Percentiles rank a stretch among this genome's conserved stretches.
Conservation (phyloP, 345 rosid genomes). For the Populus tremula region DNA sequence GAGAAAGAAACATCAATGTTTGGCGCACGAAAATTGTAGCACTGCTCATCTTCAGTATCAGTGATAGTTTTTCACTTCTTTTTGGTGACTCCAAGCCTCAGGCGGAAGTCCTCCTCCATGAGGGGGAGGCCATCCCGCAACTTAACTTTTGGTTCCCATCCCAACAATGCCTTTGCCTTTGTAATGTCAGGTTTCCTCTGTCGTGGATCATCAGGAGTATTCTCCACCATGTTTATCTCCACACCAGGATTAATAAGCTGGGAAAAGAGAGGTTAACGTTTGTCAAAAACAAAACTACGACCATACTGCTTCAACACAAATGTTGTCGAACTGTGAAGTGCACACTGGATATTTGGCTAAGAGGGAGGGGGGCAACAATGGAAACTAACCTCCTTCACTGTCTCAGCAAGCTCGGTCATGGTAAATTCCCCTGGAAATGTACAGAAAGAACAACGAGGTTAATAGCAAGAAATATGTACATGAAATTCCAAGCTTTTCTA, state of each 20-base stretch:
- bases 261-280: not conserved
- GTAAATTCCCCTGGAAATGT: slow-evolving; percentile 71
- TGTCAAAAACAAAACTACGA: not conserved
- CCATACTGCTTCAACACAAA: not conserved
- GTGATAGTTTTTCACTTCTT: slow-evolving; percentile 24
- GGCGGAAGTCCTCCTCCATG: slow-evolving; percentile 85
- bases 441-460: not conserved
- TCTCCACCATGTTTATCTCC: slow-evolving; percentile 82
- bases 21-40: not conserved
- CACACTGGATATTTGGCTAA: not conserved
- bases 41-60: not conserved
- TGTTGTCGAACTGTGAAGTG: not conserved
- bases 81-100: slow-evolving; percentile 60
- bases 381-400: slow-evolving; percentile 75
- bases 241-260: slow-evolving; percentile 75
- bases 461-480: not conserved
- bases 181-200: slow-evolving; percentile 91
- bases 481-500: not conserved
- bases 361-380: not conserved
- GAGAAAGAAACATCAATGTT: not conserved
- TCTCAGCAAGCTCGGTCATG: slow-evolving; percentile 86
- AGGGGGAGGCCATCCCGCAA: slow-evolving; percentile 82
- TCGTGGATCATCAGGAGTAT: slow-evolving; percentile 88
- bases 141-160: slow-evolving; percentile 91
- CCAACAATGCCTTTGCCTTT: slow-evolving; percentile 75